Evolutionary conservation across 2,329 filamentous ascomycete genomes (phyloP).

Genomic region (Leptographium lundbergii): DNA sequence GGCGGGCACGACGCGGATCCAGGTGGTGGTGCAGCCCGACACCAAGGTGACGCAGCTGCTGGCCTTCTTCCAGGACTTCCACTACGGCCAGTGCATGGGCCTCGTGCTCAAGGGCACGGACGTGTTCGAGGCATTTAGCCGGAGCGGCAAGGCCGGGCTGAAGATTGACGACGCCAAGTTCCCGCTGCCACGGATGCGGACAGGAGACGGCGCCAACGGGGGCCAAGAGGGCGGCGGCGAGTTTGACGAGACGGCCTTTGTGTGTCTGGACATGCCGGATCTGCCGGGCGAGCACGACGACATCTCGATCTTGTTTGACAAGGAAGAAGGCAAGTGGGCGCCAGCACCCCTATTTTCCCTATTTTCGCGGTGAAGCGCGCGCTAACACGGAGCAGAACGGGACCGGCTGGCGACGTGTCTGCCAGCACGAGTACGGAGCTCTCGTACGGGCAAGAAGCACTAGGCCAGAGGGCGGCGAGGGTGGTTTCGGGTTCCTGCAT

Average conservation of each 20-base stretch:
- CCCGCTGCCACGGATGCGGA: slow-evolving; percentile 51
- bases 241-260: slow-evolving; percentile 49
- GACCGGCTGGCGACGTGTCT: slow-evolving; percentile 38
- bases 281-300: slow-evolving; percentile 90
- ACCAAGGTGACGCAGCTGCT: slow-evolving; percentile 59
- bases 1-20: slow-evolving; percentile 64
- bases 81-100: slow-evolving; percentile 78
- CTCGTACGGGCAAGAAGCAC: slow-evolving; percentile 13
- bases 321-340: slow-evolving; percentile 51
- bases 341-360: too few species aligned
- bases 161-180: slow-evolving; percentile 87
- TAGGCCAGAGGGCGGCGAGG: neutral
- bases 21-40: slow-evolving; percentile 64
- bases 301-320: slow-evolving; percentile 75
- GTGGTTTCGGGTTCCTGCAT: neutral
- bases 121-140: slow-evolving; percentile 57
- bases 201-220: slow-evolving; percentile 22
- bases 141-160: slow-evolving; percentile 58
- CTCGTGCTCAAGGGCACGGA: slow-evolving; percentile 79
- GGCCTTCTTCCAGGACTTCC: slow-evolving; percentile 81
- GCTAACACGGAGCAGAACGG: slow-evolving; percentile 29
- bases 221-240: slow-evolving; percentile 18
- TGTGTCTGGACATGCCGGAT: slow-evolving; percentile 77
- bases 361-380: neutral
- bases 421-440: slow-evolving; percentile 44